Percentiles rank a stretch among this genome's conserved stretches.
Conservation (phyloP, 2,329 filamentous ascomycete species). For the Pseudocercospora pini-densiflorae region DNA sequence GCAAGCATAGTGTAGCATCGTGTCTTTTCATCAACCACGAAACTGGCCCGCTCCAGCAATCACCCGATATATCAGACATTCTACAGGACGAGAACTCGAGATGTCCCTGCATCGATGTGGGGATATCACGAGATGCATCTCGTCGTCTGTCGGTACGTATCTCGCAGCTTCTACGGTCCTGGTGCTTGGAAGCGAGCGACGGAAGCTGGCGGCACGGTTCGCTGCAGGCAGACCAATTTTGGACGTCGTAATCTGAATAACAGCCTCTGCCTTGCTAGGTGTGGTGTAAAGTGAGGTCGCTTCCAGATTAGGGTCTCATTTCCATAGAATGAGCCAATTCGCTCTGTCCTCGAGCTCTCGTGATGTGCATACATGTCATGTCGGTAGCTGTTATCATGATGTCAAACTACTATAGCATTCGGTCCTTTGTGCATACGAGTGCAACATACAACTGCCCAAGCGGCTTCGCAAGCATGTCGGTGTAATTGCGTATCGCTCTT, state of each 20-base stretch:
- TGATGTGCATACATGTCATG: not conserved
- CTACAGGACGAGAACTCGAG: not conserved
- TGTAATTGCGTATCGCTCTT: slow-evolving; percentile 16
- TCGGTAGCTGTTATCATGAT: not conserved
- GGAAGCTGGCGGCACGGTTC: slow-evolving; percentile 13
- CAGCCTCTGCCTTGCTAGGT: slow-evolving; percentile 1
- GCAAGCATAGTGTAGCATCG: not conserved
- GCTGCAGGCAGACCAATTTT: slow-evolving; percentile 9
- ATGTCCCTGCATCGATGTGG: slow-evolving; percentile 15
- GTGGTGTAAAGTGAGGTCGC: not conserved
- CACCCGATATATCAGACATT: not conserved
- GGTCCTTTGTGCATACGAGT: slow-evolving; percentile 11
- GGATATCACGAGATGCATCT: slow-evolving; percentile 14
- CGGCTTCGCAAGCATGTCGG: slow-evolving; percentile 18
- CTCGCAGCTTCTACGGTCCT: slow-evolving; percentile 2
- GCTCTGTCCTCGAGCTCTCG: not conserved
- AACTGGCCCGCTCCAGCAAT: not conserved
- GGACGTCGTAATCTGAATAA: not conserved
- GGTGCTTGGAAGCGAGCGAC: slow-evolving; percentile 1
- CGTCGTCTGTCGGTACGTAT: slow-evolving; percentile 8
- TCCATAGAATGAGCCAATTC: not conserved
- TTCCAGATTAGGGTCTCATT: slow-evolving; percentile 5
- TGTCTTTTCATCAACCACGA: not conserved
- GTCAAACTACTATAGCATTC: not conserved
- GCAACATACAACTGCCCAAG: not conserved